Conservation (phyloP, 768 basidiomycete species). For the Psilocybe sp. region DNA sequence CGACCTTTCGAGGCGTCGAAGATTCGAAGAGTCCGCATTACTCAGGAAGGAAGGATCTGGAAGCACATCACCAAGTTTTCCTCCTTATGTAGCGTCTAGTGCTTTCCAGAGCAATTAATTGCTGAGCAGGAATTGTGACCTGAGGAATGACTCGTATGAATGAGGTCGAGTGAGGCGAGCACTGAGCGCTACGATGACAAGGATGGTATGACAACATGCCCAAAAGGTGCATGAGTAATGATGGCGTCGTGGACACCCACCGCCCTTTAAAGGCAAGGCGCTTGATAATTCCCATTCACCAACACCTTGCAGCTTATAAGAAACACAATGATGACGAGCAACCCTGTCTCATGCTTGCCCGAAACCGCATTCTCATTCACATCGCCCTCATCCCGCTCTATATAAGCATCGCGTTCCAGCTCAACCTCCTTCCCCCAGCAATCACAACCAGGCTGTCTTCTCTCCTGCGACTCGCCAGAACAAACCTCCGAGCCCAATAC, state of each 20-base stretch:
- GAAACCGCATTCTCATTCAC: slow-evolving; percentile 30
- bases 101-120: too few species aligned
- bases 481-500: slow-evolving; percentile 27
- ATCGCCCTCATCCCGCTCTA: slow-evolving; percentile 36
- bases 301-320: slow-evolving; percentile 12
- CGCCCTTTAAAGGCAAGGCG: slow-evolving; percentile 9
- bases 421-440: slow-evolving; percentile 27
- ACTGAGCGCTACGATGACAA: too few species aligned
- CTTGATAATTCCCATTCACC: slow-evolving; percentile 11
- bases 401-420: slow-evolving; percentile 37
- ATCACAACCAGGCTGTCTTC: slow-evolving; percentile 34
- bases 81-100: background rate
- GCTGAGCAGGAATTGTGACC: too few species aligned
- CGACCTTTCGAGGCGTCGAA: too few species aligned
- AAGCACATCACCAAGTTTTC: too few species aligned
- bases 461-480: slow-evolving; percentile 34
- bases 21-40: too few species aligned
- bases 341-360: slow-evolving; percentile 32
- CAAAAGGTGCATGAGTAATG: background rate
- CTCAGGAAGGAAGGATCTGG: too few species aligned
- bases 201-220: too few species aligned
- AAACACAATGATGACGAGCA: slow-evolving; percentile 6
- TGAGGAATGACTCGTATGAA: too few species aligned
- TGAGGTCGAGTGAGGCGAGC: too few species aligned
- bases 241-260: slow-evolving; percentile 9